Percentiles rank a stretch among this genome's conserved stretches.
Evolutionary conservation across 1,284 basidiomycete species (phyloP).

Genomic region (Pulveroboletus sp.): DNA sequence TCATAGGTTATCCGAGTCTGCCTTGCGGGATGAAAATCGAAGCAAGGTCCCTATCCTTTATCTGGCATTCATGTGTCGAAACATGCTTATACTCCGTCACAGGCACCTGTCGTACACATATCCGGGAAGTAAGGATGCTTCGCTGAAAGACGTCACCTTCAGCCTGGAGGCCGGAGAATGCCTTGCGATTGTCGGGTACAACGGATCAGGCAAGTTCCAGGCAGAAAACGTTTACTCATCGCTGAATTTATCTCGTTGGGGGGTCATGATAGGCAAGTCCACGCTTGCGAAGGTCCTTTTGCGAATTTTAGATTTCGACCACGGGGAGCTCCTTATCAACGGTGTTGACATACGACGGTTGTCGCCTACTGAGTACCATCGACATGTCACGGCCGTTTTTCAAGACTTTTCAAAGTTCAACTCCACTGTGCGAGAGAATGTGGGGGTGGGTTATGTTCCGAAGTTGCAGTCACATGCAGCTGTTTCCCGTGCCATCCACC

Average conservation of each 20-base stretch:
- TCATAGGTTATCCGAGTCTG: conserved; percentile 47
- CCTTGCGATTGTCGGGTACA: conserved; percentile 81
- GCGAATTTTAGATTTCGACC: conserved; percentile 72
- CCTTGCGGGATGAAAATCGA: conserved; percentile 67
- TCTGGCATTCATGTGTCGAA: conserved; percentile 9
- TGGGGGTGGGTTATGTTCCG: conserved; percentile 72
- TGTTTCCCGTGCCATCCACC: conserved; percentile 59
- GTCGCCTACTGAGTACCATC: conserved; percentile 68
- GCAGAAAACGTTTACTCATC: neutral
- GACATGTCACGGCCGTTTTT: conserved; percentile 74
- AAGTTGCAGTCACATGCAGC: conserved; percentile 52
- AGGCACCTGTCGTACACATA: conserved; percentile 77
- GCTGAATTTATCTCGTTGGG: conserved; percentile 16
- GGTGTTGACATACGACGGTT: conserved; percentile 63
- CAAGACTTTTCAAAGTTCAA: conserved; percentile 81
- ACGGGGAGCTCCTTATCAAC: conserved; percentile 67
- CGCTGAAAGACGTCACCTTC: conserved; percentile 68
- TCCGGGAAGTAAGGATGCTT: conserved; percentile 65
- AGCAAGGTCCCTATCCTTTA: conserved; percentile 51
- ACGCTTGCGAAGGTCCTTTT: conserved; percentile 78
- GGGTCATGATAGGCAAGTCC: conserved; percentile 63
- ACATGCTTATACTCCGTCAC: conserved; percentile 22
- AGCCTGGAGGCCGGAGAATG: conserved; percentile 70
- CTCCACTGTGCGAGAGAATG: conserved; percentile 72
- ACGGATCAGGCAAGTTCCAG: conserved; percentile 65